These are phyloP conservation scores for Colletotrichum brevisporum DNA, from an alignment of 2,329 filamentous ascomycete species.

Conservation along the genomic window DNA sequence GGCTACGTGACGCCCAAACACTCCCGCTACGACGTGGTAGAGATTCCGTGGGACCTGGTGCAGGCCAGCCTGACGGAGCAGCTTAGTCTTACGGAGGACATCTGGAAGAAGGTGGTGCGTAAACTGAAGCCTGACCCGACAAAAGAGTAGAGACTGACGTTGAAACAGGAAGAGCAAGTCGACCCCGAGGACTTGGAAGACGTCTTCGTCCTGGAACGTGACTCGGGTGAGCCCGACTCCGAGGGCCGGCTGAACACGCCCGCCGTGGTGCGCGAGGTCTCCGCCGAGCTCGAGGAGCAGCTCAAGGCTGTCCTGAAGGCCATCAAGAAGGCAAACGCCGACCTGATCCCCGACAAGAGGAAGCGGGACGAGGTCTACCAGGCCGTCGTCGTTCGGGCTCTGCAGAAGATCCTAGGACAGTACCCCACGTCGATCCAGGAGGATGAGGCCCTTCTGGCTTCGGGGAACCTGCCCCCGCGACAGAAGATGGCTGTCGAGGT, in stretches of 20 bases:
- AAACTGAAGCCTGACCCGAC: conserved; percentile 42
- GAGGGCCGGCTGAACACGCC: conserved; percentile 60
- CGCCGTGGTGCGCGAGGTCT: conserved; percentile 57
- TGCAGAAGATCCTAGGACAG: conserved; percentile 55
- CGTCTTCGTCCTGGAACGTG: conserved; percentile 77
- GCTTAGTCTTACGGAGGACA: conserved; percentile 53
- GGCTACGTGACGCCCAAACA: conserved; percentile 89
- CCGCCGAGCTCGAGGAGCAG: conserved; percentile 66
- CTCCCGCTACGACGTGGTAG: conserved; percentile 84
- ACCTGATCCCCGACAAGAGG: conserved; percentile 62
- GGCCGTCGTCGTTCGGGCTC: conserved; percentile 54
- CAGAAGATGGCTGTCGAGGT: conserved; percentile 75
- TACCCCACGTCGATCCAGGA: conserved; percentile 59
- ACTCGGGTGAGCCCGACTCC: conserved; percentile 64
- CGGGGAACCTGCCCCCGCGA: conserved; percentile 50
- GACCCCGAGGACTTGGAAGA: conserved; percentile 81
- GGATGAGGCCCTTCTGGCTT: conserved; percentile 55
- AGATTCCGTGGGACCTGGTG: conserved; percentile 77
- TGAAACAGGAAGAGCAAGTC: conserved; percentile 55
- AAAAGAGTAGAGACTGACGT: conserved; percentile 43
- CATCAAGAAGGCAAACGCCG: conserved; percentile 59
- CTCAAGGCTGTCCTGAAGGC: conserved; percentile 65
- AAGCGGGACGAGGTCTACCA: conserved; percentile 63
- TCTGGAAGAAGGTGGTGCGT: conserved; percentile 61
- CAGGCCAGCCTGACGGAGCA: conserved; percentile 58